A percentile compares a stretch with the other conserved stretches of the same genome.
phyloP scores from a whole-genome alignment of 139 green algal species.

The Axilococcus clingmanii region DNA sequence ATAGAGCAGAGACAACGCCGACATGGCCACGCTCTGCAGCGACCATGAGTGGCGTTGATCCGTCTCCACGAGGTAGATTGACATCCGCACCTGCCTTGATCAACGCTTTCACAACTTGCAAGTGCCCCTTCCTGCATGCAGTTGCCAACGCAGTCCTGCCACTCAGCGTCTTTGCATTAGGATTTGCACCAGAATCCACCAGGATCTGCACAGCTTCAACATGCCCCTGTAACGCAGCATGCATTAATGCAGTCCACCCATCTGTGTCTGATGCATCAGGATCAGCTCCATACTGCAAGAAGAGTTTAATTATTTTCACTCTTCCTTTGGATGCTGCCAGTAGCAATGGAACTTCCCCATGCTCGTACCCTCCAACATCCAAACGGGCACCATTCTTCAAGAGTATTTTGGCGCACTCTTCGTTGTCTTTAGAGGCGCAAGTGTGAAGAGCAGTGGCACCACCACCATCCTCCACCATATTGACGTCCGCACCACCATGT shows the following conservation, averaged over 20 bases:
- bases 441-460: neutral
- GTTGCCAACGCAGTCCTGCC: neutral
- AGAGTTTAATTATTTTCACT: no score
- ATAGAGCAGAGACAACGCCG: neutral
- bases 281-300: neutral
- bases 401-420: neutral
- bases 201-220: neutral
- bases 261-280: neutral
- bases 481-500: neutral
- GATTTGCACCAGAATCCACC: neutral
- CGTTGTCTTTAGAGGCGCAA: no score
- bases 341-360: no score
- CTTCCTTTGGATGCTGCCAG: no score
- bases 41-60: neutral
- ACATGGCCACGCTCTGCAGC: neutral
- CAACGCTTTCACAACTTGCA: neutral
- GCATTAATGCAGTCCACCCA: neutral
- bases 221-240: neutral
- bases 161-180: neutral
- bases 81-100: conserved; percentile 10
- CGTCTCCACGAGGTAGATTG: neutral
- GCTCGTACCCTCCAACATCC: neutral
- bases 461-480: neutral
- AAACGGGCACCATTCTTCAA: neutral
- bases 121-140: neutral